Conservation (phyloP, 2,329 filamentous ascomycete species). For the Chaetomium sp. region DNA sequence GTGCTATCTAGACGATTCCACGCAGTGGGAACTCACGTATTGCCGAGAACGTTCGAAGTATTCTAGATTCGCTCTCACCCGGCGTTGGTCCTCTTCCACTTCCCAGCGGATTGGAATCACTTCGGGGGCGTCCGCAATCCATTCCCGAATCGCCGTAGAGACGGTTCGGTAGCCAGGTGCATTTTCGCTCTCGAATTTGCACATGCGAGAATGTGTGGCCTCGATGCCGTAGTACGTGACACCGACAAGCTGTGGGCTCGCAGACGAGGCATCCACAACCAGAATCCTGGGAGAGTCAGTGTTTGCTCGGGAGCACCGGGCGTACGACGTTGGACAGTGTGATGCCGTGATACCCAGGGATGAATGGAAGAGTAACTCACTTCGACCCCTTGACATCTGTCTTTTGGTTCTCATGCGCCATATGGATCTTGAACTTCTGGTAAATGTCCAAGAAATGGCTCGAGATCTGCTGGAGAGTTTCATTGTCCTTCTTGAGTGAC, state of each 20-base stretch:
- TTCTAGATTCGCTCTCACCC: constrained; percentile 48
- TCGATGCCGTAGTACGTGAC: constrained; percentile 76
- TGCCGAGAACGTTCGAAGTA: constrained; percentile 50
- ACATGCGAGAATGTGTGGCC: constrained; percentile 70
- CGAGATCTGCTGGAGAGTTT: constrained; percentile 74
- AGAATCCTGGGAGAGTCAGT: constrained; percentile 46
- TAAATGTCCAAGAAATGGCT: constrained; percentile 72
- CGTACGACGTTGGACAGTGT: constrained; percentile 1
- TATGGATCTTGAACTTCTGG: constrained; percentile 70
- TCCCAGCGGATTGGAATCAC: constrained; percentile 61
- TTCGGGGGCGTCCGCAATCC: constrained; percentile 56
- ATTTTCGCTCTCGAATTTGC: constrained; percentile 66
- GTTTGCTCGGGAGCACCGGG: neutral
- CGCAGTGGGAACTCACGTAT: constrained; percentile 40
- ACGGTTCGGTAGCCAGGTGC: constrained; percentile 66
- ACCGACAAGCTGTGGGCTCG: constrained; percentile 68
- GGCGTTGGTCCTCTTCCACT: constrained; percentile 58
- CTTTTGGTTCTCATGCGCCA: constrained; percentile 74
- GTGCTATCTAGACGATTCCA: neutral
- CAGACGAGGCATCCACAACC: constrained; percentile 71
- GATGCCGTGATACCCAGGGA: neutral
- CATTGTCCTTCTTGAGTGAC: constrained; percentile 72
- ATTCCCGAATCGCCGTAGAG: constrained; percentile 52
- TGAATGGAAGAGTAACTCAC: constrained; percentile 36
- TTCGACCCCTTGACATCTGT: constrained; percentile 67